These are phyloP conservation scores for Brassica juncea DNA, from an alignment of 345 rosid species.

Conservation along the genomic window DNA sequence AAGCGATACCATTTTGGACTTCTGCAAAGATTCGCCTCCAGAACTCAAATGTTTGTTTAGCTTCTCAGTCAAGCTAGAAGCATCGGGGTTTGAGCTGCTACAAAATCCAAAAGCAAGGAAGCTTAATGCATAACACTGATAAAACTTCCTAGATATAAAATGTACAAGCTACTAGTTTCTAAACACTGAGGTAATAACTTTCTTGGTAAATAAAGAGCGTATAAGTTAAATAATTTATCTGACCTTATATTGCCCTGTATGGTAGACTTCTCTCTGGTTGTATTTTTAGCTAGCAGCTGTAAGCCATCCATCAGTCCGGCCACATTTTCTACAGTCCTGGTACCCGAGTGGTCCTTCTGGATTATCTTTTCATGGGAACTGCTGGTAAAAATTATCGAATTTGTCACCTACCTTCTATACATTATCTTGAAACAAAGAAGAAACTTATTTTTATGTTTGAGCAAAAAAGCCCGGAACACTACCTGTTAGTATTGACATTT, in stretches of 20 bases:
- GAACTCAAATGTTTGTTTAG: constrained; percentile 41
- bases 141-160: not conserved
- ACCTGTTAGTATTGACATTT: constrained; percentile 44
- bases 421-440: constrained; percentile 17
- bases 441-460: not conserved
- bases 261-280: constrained; percentile 43
- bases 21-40: constrained; percentile 41
- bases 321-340: constrained; percentile 34
- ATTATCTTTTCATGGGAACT: constrained; percentile 30
- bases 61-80: constrained; percentile 45
- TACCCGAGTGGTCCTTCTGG: constrained; percentile 41
- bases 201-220: constrained; percentile 1
- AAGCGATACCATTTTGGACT: constrained; percentile 38
- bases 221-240: constrained; percentile 17
- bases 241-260: constrained; percentile 42
- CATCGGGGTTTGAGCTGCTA: constrained; percentile 48
- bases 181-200: not conserved
- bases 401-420: constrained; percentile 7
- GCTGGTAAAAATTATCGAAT: constrained; percentile 1
- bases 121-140: constrained; percentile 11
- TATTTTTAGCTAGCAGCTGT: constrained; percentile 42
- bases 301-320: constrained; percentile 38
- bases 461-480: constrained; percentile 4
- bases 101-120: constrained; percentile 9
- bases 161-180: not conserved